Evolutionary conservation across 2,329 filamentous ascomycete species (phyloP).

Genomic region (Cytospora leucostoma): DNA sequence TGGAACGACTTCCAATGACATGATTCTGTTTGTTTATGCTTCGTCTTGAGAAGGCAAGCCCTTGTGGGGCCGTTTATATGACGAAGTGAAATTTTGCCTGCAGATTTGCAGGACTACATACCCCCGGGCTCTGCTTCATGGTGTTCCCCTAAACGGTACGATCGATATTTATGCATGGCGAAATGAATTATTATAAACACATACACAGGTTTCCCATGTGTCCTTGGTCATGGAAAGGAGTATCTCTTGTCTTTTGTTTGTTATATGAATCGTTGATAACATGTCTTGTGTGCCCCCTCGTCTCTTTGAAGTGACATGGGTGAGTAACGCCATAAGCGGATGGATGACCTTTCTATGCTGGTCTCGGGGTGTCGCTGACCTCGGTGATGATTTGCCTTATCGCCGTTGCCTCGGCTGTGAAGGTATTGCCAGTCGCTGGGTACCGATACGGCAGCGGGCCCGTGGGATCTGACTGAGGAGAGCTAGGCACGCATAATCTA

Average conservation of each 20-base stretch:
- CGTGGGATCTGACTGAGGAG: neutral
- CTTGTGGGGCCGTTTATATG: slow-evolving; percentile 3
- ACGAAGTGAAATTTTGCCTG: slow-evolving; percentile 8
- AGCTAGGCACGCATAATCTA: neutral
- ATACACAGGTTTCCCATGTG: neutral
- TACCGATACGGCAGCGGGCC: neutral
- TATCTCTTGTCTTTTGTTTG: neutral
- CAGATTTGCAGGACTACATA: slow-evolving; percentile 13
- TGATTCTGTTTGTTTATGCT: slow-evolving; percentile 13
- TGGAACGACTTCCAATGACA: slow-evolving; percentile 9
- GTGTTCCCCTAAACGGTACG: slow-evolving; percentile 16
- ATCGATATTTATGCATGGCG: slow-evolving; percentile 15
- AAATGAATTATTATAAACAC: slow-evolving; percentile 1
- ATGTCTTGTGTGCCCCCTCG: neutral
- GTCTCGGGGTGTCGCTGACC: neutral
- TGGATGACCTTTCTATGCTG: neutral
- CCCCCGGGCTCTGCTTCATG: neutral
- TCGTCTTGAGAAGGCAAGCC: slow-evolving; percentile 10
- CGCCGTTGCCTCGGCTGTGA: neutral
- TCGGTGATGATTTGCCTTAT: neutral
- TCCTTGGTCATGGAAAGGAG: neutral
- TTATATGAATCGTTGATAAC: neutral
- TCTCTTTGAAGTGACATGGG: neutral
- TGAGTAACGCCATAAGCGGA: neutral
- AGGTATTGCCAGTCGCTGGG: neutral